Evolutionary conservation across 768 basidiomycete genomes (phyloP), one percentile per base, ranked within the genome.

Genomic region (Calocybe indica): DNA sequence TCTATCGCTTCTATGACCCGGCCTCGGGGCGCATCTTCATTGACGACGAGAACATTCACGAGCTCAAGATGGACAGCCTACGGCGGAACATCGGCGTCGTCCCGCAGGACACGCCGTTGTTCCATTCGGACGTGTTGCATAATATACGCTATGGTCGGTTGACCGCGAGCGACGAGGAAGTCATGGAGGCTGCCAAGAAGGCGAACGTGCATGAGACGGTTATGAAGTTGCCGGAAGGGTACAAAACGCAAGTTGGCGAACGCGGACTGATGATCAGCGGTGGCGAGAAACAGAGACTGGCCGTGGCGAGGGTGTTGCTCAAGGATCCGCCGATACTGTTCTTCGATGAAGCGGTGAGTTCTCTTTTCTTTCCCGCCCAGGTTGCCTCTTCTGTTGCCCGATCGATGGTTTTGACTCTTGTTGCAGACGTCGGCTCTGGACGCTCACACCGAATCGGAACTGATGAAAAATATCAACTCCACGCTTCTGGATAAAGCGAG

Each of bases 191-290:
- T 13, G 84, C 92, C 47, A 72, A 70, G 61, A 85, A 87, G 66
- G 96, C 96, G 35, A 91, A 90, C 56, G 88, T 98, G 14, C 85
- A 92, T 56, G 70, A 85, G 10, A 83, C 90, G 2, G 79, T 99
- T 47, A 69, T 77, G 69, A 72, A 78, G 33, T 67, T 99, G 32
- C 93, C 94, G 0, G 89, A 93, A 5, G 83, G 85, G 48, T 99
- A 96, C 63, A 58, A 67, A 36, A 98, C 96, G 2, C 86, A 86
- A 58, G 96, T 99, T 15, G 96, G 96, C 1, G 96, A 99, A 67
- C 71, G 96, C 36, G 96, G 96, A 5, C 63, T 97, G 61, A 99
- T 99, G 96, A 91, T 99, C 41, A 94, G 91, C 34, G 96, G 96
- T 0, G 96, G 96, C 1, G 96, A 99, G 76, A 99, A 99, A 67